Base-by-base conservation (phyloP, 2,329 filamentous ascomycete species). In the Orbilia brochopaga region DNA sequence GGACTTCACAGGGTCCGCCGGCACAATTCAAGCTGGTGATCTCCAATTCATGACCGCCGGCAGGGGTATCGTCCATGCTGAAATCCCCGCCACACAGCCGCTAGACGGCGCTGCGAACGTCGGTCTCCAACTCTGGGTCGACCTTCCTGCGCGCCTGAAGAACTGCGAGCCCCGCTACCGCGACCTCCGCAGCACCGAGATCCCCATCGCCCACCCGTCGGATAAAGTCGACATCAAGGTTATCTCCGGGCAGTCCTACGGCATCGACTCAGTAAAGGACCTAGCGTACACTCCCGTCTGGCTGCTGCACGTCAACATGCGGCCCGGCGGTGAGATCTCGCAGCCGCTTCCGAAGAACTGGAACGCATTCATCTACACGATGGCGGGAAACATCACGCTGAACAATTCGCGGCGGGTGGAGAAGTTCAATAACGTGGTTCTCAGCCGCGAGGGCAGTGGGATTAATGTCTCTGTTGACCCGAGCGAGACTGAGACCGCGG, bases 1-100 rank as follows among this genome's bases (percentile, higher is more conserved):
- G 81, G 92, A 96, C 79, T 96, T 96, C 76, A 88, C 90, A 1
- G 92, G 92, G 11, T 88, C 94, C 81, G 85, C 85, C 55, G 94
- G 93, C 66, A 94, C 90, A 2, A 91, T 97, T 75, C 84, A 88
- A 72, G 81, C 89, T 0, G 93, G 93, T n/a, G 93, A 97, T 78
- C 81, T 97, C 53, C 93, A 97, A 79, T 97, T 97, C 83, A 97
- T 97, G 94, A 97, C 93, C 0, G 93, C 93, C 0, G 93, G 93
- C 2, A 83, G 85, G 19, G 93, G 93, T 46, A 95, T 97, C 77
- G 90, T 97, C 80, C 94, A 97, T 80, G 91, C 92, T 40, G 93
- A 97, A 81, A 97, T 97, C 92, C 93, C 93, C 8, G 85, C 86
- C 61, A 86, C 90, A 78, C 91, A 91, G 78, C 79, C 60, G n/a